Conservation (phyloP, 2,329 filamentous ascomycete genomes). For the Fusarium musae region DNA sequence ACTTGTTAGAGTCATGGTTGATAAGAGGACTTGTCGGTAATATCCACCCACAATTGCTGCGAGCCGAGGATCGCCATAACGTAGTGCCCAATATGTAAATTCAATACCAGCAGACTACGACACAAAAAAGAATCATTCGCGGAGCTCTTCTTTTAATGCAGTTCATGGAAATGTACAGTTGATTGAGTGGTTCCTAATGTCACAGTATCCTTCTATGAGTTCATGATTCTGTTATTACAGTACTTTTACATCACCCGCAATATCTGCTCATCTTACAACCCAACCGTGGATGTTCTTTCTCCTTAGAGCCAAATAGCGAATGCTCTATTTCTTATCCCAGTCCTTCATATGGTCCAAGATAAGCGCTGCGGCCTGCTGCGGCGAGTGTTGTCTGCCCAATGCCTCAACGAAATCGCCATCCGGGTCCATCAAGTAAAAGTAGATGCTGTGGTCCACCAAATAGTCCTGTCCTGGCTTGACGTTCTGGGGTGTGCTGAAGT, state of each 20-base stretch:
- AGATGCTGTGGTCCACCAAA: conserved; percentile 97
- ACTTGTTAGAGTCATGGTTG: conserved; percentile 27
- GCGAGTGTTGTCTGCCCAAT: conserved; percentile 92
- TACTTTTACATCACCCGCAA: conserved; percentile 42
- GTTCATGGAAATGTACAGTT: conserved; percentile 37
- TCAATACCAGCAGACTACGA: neutral
- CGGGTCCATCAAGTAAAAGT: conserved; percentile 99
- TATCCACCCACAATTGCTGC: conserved; percentile 36
- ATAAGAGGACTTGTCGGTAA: conserved; percentile 40
- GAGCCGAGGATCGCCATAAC: conserved; percentile 31
- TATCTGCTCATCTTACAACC: conserved; percentile 33
- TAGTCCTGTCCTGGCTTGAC: conserved; percentile 96
- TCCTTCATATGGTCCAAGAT: conserved; percentile 87
- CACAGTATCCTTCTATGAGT: conserved; percentile 38
- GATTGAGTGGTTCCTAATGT: conserved; percentile 45
- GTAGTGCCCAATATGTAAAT: neutral
- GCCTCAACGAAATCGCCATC: conserved; percentile 99
- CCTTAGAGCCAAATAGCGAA: neutral
- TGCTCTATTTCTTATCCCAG: conserved; percentile 49
- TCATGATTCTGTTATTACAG: conserved; percentile 40
- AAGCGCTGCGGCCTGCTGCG: conserved; percentile 83
- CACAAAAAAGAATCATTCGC: neutral
- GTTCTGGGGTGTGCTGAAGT: conserved; percentile 91
- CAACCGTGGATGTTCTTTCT: conserved; percentile 17
- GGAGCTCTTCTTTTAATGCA: neutral